phyloP scores from a whole-genome alignment of 2,329 filamentous ascomycete species.

The Dissoconium aciculare region DNA sequence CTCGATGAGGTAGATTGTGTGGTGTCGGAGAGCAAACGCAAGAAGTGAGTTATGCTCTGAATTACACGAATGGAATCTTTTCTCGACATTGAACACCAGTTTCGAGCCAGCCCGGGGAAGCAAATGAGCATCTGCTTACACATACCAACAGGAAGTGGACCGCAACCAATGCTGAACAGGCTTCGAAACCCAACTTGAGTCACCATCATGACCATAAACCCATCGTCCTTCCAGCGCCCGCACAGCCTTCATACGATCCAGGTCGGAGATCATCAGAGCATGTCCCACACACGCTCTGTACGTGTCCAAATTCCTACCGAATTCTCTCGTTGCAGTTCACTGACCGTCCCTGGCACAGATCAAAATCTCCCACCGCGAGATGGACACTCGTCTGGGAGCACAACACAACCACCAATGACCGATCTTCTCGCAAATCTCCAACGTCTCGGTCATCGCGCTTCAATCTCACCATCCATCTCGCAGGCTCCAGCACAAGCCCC shows the following conservation, averaged over 20 bases:
- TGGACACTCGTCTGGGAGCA: constrained; percentile 1
- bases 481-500: constrained; percentile 15
- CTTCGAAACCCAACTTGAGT: too few relatives aligned
- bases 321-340: background rate
- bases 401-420: background rate
- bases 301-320: constrained; percentile 21
- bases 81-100: constrained; percentile 1
- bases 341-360: constrained; percentile 10
- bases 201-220: too few relatives aligned
- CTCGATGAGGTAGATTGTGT: constrained; percentile 64
- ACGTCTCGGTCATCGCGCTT: constrained; percentile 13
- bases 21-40: constrained; percentile 58
- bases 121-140: too few relatives aligned
- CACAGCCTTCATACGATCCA: constrained; percentile 21
- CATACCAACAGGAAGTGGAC: constrained; percentile 28
- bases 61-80: background rate
- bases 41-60: constrained; percentile 52
- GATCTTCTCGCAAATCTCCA: constrained; percentile 21
- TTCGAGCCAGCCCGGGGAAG: too few relatives aligned
- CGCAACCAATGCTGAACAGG: too few relatives aligned
- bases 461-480: constrained; percentile 10
- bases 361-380: constrained; percentile 15
- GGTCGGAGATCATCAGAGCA: constrained; percentile 27
- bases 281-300: constrained; percentile 50
- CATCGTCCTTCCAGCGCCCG: constrained; percentile 19